Evolutionary conservation across 352 stramenopile species (phyloP).

Genomic region (Globisporangium sylvaticum): DNA sequence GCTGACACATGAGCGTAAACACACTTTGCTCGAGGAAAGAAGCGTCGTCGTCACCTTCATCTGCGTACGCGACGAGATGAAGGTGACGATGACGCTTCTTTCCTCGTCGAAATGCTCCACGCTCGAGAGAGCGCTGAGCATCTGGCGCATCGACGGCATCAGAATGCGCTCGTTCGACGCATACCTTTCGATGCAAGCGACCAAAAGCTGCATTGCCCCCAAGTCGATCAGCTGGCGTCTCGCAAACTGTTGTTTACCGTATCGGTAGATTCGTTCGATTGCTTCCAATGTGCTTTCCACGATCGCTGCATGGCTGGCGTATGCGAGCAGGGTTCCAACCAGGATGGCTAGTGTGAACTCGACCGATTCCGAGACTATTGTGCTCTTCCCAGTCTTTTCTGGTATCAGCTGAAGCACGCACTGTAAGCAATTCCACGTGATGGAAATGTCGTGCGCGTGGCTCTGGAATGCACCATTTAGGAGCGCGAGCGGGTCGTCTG

Average conservation of each 20-base stretch:
- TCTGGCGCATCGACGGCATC: neutral
- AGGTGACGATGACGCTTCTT: too few species aligned
- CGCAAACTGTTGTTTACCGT: neutral
- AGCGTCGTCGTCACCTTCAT: conserved; percentile 5
- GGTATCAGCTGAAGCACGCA: conserved; percentile 1
- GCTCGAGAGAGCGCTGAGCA: conserved; percentile 7
- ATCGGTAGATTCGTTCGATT: neutral
- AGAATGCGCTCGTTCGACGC: neutral
- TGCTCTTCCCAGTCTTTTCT: neutral
- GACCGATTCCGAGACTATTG: neutral
- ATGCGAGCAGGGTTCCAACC: neutral
- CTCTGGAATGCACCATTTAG: conserved; percentile 4
- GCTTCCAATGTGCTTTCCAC: neutral
- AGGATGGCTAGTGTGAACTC: neutral
- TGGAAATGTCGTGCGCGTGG: neutral
- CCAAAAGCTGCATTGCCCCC: neutral
- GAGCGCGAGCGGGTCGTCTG: neutral
- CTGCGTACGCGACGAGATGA: conserved; percentile 22
- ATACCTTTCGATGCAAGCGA: conserved; percentile 2
- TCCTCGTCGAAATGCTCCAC: conserved; percentile 3
- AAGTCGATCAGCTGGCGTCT: conserved; percentile 1
- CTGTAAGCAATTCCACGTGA: conserved; percentile 4
- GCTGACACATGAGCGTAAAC: conserved; percentile 26
- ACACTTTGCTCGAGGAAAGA: conserved; percentile 26
- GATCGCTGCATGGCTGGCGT: neutral